Conservation (phyloP, 1,139 yeast genomes). For the Torulaspora pretoriensis region DNA sequence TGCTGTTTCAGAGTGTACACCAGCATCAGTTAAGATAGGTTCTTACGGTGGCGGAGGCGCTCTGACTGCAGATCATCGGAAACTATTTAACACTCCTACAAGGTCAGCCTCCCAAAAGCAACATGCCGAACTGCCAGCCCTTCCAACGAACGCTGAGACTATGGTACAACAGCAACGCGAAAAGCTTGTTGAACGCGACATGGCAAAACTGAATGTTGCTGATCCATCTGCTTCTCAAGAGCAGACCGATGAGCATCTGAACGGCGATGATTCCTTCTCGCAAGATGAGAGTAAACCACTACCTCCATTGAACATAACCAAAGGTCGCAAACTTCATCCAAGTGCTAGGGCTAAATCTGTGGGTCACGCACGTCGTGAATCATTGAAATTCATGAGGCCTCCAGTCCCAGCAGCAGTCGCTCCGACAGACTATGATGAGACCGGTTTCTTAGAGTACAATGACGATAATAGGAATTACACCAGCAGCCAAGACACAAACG, state of each 20-base stretch:
- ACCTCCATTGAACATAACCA: conserved; percentile 25
- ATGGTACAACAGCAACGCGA: conserved; percentile 34
- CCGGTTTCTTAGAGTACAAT: conserved; percentile 53
- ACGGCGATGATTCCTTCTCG: conserved; percentile 4
- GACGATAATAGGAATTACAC: conserved; percentile 60
- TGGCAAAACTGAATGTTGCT: conserved; percentile 21
- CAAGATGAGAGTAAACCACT: conserved; percentile 23
- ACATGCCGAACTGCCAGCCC: conserved; percentile 31
- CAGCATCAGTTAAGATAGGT: conserved; percentile 12
- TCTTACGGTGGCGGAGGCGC: conserved; percentile 12
- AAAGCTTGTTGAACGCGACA: conserved; percentile 23
- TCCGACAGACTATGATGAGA: conserved; percentile 46
- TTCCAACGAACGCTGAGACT: conserved; percentile 36
- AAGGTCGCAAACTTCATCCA: conserved; percentile 56
- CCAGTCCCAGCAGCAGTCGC: conserved; percentile 36
- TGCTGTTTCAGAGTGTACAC: conserved; percentile 40
- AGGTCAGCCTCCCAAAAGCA: conserved; percentile 27
- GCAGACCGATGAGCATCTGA: background rate
- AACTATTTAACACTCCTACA: conserved; percentile 16
- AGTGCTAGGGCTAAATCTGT: conserved; percentile 87
- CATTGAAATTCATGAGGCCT: conserved; percentile 42
- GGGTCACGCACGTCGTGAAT: conserved; percentile 70
- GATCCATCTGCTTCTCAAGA: conserved; percentile 7
- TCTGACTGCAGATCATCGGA: background rate
- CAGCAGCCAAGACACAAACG: conserved; percentile 7